These are phyloP conservation scores for Spergularia azorica DNA, from an alignment of 179 eudicot genomes.

Conservation along the genomic window DNA sequence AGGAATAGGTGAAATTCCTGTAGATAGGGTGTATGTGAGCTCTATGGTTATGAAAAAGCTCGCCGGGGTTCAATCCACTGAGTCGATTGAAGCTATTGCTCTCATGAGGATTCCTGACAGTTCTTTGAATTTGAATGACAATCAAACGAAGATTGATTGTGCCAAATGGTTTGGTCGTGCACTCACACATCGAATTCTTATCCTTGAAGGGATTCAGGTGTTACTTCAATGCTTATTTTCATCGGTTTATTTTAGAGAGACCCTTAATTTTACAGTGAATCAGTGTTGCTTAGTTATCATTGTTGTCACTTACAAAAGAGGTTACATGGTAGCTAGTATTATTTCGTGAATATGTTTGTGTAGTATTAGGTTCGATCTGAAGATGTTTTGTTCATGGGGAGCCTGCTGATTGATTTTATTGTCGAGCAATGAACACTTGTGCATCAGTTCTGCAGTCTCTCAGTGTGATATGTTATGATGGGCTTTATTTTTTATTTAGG, in stretches of 20 bases:
- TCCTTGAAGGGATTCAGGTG: conserved; percentile 97
- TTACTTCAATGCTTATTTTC: conserved; percentile 13
- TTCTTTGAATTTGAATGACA: conserved; percentile 46
- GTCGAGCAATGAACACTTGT: too few relatives aligned
- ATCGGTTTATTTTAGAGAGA: not conserved
- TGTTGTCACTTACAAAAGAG: not conserved
- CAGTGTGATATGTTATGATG: not conserved
- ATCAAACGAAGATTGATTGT: conserved; percentile 38
- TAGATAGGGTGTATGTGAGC: conserved; percentile 58
- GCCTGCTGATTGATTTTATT: too few relatives aligned
- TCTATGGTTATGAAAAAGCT: conserved; percentile 79
- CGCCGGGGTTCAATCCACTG: conserved; percentile 82
- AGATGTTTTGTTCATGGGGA: too few relatives aligned
- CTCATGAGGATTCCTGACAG: conserved; percentile 71
- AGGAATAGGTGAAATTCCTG: conserved; percentile 43
- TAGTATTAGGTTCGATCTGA: too few relatives aligned
- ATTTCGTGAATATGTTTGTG: too few relatives aligned
- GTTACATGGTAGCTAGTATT: not conserved
- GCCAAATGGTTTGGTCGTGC: conserved; percentile 47
- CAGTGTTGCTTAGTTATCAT: not conserved
- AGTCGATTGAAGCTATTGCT: conserved; percentile 73
- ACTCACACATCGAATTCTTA: conserved; percentile 64
- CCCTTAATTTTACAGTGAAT: not conserved
- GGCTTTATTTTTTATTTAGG: not conserved
- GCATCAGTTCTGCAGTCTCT: not conserved